Percentiles rank a stretch among this genome's conserved stretches.
Evolutionary conservation across 106 monocot species (phyloP).

Genomic region (Hemerocallis citrina): DNA sequence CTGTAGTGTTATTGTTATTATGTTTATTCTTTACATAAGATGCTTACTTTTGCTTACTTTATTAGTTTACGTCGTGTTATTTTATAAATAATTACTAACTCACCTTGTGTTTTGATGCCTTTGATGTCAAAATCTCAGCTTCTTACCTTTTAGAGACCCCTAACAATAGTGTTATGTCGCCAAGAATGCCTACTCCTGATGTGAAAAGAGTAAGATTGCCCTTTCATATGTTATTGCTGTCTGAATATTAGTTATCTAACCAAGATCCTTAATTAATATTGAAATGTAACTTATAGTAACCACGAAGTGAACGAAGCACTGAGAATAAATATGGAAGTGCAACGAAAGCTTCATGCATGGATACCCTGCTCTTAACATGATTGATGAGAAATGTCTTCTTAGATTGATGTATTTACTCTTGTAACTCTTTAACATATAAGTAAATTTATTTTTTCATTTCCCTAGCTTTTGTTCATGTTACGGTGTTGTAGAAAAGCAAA

Average conservation of each 20-base stretch:
- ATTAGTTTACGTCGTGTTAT: too few relatives aligned
- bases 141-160: slow-evolving; percentile 62
- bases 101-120: not conserved
- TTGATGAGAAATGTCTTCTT: not conserved
- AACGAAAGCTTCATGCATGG: slow-evolving; percentile 84
- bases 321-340: slow-evolving; percentile 95
- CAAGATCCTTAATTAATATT: not conserved
- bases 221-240: slow-evolving; percentile 4
- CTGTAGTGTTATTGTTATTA: too few relatives aligned
- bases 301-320: slow-evolving; percentile 95
- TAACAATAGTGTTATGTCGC: slow-evolving; percentile 47
- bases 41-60: too few relatives aligned
- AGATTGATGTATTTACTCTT: not conserved
- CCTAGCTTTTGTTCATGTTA: too few relatives aligned
- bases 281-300: slow-evolving; percentile 32
- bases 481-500: too few relatives aligned
- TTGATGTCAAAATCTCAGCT: slow-evolving; percentile 45
- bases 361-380: too few relatives aligned
- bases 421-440: too few relatives aligned
- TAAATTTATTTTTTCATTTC: too few relatives aligned
- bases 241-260: not conserved
- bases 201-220: slow-evolving; percentile 70
- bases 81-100: not conserved
- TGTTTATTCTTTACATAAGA: too few relatives aligned
- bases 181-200: slow-evolving; percentile 63